A percentile compares a stretch with the other conserved stretches of the same genome.
Conservation (phyloP, 441 rosid genomes). For the Syzygium syzygioides region DNA sequence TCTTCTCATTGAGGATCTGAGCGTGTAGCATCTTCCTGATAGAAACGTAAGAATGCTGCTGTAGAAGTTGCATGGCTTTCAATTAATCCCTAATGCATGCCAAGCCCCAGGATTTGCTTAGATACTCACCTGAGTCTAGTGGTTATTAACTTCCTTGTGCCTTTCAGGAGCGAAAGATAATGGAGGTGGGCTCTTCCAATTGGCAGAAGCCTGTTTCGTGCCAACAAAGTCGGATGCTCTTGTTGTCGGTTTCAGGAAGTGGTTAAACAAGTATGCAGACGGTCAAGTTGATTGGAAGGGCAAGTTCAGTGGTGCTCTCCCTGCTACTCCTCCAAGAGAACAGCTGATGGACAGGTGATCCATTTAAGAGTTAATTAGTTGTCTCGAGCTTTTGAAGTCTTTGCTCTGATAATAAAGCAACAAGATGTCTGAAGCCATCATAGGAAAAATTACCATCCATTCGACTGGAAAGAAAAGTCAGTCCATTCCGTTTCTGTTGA, state of each 20-base stretch:
- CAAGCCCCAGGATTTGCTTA: background rate
- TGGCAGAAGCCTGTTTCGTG: conserved; percentile 84
- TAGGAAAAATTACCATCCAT: background rate
- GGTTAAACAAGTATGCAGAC: conserved; percentile 64
- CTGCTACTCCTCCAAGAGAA: conserved; percentile 73
- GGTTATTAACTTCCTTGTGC: background rate
- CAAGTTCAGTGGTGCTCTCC: conserved; percentile 51
- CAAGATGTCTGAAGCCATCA: background rate
- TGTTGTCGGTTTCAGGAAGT: conserved; percentile 74
- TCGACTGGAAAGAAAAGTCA: background rate
- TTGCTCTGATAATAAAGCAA: background rate
- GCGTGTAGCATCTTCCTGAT: background rate
- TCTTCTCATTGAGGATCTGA: background rate
- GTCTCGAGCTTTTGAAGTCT: background rate
- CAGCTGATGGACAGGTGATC: conserved; percentile 76
- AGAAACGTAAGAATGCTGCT: background rate
- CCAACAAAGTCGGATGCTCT: conserved; percentile 79
- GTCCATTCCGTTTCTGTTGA: background rate
- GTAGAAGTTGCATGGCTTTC: background rate
- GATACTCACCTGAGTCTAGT: background rate
- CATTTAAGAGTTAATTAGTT: background rate
- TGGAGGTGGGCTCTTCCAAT: conserved; percentile 54
- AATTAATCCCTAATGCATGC: background rate
- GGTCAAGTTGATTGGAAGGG: conserved; percentile 74
- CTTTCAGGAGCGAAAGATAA: conserved; percentile 67